phyloP scores from a whole-genome alignment of 371 early-diverging fungal genomes.

The Actinomucor elegans region DNA sequence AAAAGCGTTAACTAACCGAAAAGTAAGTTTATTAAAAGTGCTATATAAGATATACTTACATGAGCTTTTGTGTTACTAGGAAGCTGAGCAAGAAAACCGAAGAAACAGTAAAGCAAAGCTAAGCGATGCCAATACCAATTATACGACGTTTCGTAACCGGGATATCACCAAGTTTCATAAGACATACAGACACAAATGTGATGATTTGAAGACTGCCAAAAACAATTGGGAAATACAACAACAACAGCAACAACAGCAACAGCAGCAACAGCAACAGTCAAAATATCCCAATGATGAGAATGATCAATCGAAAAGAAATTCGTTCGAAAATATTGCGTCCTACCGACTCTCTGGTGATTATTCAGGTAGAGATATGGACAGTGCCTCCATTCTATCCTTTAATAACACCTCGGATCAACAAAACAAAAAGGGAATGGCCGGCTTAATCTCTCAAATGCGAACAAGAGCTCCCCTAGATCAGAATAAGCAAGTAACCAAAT shows the following conservation, averaged over 20 bases:
- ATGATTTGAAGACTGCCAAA: constrained; percentile 31
- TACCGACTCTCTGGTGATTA: constrained; percentile 4
- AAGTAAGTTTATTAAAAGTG: constrained; percentile 4
- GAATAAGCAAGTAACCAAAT: constrained; percentile 41
- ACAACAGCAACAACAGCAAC: constrained; percentile 11
- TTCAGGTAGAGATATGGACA: constrained; percentile 9
- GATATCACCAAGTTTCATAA: constrained; percentile 51
- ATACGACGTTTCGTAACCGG: constrained; percentile 35
- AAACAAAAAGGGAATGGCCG: constrained; percentile 36
- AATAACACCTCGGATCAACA: constrained; percentile 5
- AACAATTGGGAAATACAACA: constrained; percentile 25
- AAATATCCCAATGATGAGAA: not conserved
- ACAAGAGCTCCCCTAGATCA: constrained; percentile 36
- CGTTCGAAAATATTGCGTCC: not conserved
- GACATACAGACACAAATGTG: constrained; percentile 39
- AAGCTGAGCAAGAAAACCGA: constrained; percentile 34
- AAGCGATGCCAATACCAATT: constrained; percentile 34
- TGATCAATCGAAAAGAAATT: constrained; percentile 10
- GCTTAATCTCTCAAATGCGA: constrained; percentile 44
- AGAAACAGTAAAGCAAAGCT: constrained; percentile 28
- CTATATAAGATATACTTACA: not conserved
- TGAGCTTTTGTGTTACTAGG: constrained; percentile 10
- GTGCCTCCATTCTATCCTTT: constrained; percentile 6
- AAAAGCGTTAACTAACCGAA: constrained; percentile 13
- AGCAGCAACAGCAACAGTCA: constrained; percentile 5